phyloP scores from a whole-genome alignment of 2,329 filamentous ascomycete species.

The Talaromyces islandicus region DNA sequence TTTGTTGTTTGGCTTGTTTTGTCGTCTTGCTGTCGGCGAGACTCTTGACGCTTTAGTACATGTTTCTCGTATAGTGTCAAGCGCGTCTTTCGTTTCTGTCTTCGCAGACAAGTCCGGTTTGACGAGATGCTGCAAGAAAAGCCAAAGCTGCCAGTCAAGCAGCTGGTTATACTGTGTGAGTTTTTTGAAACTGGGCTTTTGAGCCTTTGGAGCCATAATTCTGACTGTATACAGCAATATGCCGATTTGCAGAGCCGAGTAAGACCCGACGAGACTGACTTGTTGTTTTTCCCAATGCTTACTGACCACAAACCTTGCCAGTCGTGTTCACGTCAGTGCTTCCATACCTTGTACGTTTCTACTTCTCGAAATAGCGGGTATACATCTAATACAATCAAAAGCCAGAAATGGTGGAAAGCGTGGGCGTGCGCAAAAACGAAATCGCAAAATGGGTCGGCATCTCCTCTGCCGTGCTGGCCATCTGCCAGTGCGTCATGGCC shows the following conservation, averaged over 20 bases:
- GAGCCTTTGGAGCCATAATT: background rate
- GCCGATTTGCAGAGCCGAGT: conserved; percentile 68
- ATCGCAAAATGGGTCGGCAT: conserved; percentile 78
- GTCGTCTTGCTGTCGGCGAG: background rate
- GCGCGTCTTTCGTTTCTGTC: background rate
- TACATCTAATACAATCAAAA: conserved; percentile 15
- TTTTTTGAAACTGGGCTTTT: conserved; percentile 18
- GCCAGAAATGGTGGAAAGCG: conserved; percentile 78
- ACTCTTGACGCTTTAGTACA: background rate
- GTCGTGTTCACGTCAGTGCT: conserved; percentile 63
- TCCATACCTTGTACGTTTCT: conserved; percentile 45
- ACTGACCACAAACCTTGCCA: conserved; percentile 7
- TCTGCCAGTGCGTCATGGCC: conserved; percentile 65
- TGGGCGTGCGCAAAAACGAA: conserved; percentile 60
- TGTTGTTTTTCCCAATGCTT: conserved; percentile 9
- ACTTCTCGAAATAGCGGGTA: conserved; percentile 12
- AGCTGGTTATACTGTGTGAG: conserved; percentile 71
- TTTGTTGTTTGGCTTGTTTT: background rate
- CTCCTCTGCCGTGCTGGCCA: conserved; percentile 65
- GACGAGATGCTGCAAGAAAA: conserved; percentile 18
- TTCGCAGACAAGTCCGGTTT: background rate
- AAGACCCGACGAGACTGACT: conserved; percentile 17
- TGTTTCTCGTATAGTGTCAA: background rate
- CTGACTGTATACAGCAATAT: conserved; percentile 53
- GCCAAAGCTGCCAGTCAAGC: conserved; percentile 67